Evolutionary conservation across 192 early-diverging fungal species (phyloP).

Genomic region (Martensiomyces pterosporus): DNA sequence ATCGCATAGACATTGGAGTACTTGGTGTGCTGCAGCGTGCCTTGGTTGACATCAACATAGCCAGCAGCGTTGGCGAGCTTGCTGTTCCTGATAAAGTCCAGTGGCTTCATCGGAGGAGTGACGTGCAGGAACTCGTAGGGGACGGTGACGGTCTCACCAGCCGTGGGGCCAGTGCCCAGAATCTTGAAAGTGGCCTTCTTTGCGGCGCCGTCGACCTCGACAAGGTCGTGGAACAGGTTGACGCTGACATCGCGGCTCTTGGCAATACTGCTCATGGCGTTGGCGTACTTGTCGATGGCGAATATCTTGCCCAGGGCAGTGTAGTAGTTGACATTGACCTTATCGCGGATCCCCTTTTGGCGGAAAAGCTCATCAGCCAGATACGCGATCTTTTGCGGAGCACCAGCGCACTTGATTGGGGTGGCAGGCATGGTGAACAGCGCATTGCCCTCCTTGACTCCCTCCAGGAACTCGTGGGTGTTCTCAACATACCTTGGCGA

Average conservation of each 20-base stretch:
- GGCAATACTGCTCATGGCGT: slow-evolving; percentile 62
- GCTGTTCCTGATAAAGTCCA: slow-evolving; percentile 69
- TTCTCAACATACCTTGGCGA: slow-evolving; percentile 65
- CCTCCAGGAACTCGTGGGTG: slow-evolving; percentile 67
- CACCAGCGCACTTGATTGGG: slow-evolving; percentile 87
- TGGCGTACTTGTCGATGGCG: slow-evolving; percentile 78
- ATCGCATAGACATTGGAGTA: slow-evolving; percentile 76
- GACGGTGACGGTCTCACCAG: slow-evolving; percentile 56
- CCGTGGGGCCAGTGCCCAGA: slow-evolving; percentile 30
- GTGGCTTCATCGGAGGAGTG: slow-evolving; percentile 78
- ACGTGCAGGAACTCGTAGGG: slow-evolving; percentile 84
- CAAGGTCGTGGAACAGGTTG: slow-evolving; percentile 67
- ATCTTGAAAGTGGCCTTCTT: slow-evolving; percentile 70
- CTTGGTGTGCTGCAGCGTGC: slow-evolving; percentile 73
- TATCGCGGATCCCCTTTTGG: slow-evolving; percentile 61
- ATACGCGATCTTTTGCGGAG: slow-evolving; percentile 84
- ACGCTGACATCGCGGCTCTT: slow-evolving; percentile 64
- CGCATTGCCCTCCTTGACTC: slow-evolving; percentile 56
- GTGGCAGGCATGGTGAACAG: slow-evolving; percentile 85
- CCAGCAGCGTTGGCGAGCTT: slow-evolving; percentile 70
- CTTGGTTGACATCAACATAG: slow-evolving; percentile 77
- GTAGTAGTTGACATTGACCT: slow-evolving; percentile 68
- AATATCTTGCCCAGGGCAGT: slow-evolving; percentile 84
- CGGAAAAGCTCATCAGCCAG: slow-evolving; percentile 81
- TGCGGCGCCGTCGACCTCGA: slow-evolving; percentile 59